Evolutionary conservation across 805 yeast genomes (phyloP), one percentile per base, ranked within the genome.

Genomic region (Yamadazyma insecticola): DNA sequence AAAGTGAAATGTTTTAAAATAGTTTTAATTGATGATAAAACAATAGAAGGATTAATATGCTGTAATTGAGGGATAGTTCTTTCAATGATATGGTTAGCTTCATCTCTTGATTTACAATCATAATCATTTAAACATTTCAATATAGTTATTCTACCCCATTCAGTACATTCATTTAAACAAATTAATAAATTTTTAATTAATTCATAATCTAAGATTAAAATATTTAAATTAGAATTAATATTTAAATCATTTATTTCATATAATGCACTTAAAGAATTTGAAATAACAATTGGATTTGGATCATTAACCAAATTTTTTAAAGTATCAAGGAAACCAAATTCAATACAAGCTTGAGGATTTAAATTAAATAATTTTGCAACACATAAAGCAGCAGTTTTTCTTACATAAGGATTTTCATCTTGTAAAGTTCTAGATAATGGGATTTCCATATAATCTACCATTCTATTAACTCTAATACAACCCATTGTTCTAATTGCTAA

Each of bases 401-500:
- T 72, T 29, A 92, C 99, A 53, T 92, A 92, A 2, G 99, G 97
- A 53, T 89, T 89, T 50, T 89, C 97, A 60, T 92, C 98, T 36
- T 68, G 71, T 45, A 92, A 64, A 1, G 97, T 89, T 47, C 84
- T 73, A 41, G 80, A 78, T 42, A 92, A 66, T 1, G 98, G 98
- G 13, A 81, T 79, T 41, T 87, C 92, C 78, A 92, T 76, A 54
- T 92, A 92, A 53, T 90, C 97, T 25, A 88, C 85, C 78, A 92
- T 89, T 57, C 84, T 89, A 51, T 85, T 95, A 13, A 92, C 97
- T 26, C 97, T 69, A 30, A 92, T 88, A 63, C 97, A 90, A 0
- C 98, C 97, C 99, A 92, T 92, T 9, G 99, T 92, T 51, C 98
- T 76, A 37, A 92, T 89, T 1, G 99, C 97, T 60, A 92, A 74